Evolutionary conservation across 768 basidiomycete genomes (phyloP), one percentile per base, ranked within the genome.

Genomic region (Psilocybe cubensis): DNA sequence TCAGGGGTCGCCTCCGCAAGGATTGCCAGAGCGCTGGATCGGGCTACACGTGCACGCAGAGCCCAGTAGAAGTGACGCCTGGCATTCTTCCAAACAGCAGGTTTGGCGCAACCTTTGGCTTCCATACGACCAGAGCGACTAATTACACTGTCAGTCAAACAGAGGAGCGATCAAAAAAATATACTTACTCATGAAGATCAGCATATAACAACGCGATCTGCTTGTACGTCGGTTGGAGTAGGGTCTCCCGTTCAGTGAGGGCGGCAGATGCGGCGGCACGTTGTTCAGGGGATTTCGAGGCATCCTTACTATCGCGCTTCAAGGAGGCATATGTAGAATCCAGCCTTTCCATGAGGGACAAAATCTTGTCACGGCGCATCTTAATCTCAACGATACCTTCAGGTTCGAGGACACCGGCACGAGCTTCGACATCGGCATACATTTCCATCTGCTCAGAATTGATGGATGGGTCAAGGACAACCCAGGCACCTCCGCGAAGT

Each of bases 381-480:
- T 96, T 96, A 79, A 97, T 96, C 74, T 98, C 97, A 56, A 98
- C 83, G 68, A 98, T 86, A 72, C 97, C 97, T 75, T 98, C 97
- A 2, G 97, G 92, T 71, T 99, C 97, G 43, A 93, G 79, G 27
- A 99, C 94, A 80, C 97, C 97, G 43, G 95, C 97, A 54, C 97
- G 90, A 20, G 97, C 86, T 7, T 97, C 96, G 43, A 91, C 86
- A 68, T 98, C 97, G 23, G 96, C 96, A 67, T 95, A 98, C 96
- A 99, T 98, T 76, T 97, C 91, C 96, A 99, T 97, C 73, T 97
- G 94, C 66, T 92, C 87, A 2, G 88, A 79, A 76, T 98, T 98
- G 80, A 99, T 98, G 17, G 93, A 92, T 25, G 97, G 97, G 72
- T 99, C 97, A 42, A 99, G 85, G 1, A 99, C 97, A 63, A 98